These are phyloP conservation scores for Calocybe gangraenosa DNA, from an alignment of 768 basidiomycete species.

Conservation along the genomic window DNA sequence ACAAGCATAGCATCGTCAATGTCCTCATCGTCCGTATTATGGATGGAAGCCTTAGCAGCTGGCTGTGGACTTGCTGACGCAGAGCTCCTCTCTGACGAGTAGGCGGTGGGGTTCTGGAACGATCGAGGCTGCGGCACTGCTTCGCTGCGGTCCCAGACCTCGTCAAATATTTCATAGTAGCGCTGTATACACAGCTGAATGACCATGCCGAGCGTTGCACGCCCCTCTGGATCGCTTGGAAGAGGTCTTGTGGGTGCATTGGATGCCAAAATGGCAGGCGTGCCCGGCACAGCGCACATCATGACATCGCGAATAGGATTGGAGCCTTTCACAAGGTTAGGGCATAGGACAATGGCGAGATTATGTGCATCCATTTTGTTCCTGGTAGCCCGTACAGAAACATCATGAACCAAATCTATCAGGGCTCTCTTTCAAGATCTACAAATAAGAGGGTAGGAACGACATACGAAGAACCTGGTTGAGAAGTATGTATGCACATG, in stretches of 20 bases:
- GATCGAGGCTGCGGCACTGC: constrained; percentile 35
- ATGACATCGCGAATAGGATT: constrained; percentile 68
- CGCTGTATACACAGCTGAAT: constrained; percentile 76
- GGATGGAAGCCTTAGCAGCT: constrained; percentile 10
- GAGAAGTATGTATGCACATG: constrained; percentile 70
- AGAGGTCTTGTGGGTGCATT: constrained; percentile 14
- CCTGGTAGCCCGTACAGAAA: constrained; percentile 57
- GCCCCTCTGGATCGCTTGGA: constrained; percentile 31
- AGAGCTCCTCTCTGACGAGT: constrained; percentile 13
- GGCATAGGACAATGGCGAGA: constrained; percentile 72
- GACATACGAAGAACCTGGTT: constrained; percentile 61
- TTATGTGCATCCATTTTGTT: constrained; percentile 86
- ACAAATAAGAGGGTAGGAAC: constrained; percentile 1
- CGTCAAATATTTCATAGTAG: constrained; percentile 86
- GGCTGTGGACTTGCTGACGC: constrained; percentile 15
- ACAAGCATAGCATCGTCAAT: constrained; percentile 74
- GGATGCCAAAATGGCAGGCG: constrained; percentile 33
- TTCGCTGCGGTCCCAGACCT: constrained; percentile 68
- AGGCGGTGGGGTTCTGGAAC: constrained; percentile 10
- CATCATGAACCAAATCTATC: constrained; percentile 82
- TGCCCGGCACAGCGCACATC: constrained; percentile 64
- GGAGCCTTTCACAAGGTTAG: constrained; percentile 71
- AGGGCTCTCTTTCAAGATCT: constrained; percentile 11
- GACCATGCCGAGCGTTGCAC: constrained; percentile 65
- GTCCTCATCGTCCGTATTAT: constrained; percentile 62